Evolutionary conservation across 2,329 filamentous ascomycete species (phyloP), one percentile per base, ranked within the genome.

Genomic region (Elsinoe ampelina): DNA sequence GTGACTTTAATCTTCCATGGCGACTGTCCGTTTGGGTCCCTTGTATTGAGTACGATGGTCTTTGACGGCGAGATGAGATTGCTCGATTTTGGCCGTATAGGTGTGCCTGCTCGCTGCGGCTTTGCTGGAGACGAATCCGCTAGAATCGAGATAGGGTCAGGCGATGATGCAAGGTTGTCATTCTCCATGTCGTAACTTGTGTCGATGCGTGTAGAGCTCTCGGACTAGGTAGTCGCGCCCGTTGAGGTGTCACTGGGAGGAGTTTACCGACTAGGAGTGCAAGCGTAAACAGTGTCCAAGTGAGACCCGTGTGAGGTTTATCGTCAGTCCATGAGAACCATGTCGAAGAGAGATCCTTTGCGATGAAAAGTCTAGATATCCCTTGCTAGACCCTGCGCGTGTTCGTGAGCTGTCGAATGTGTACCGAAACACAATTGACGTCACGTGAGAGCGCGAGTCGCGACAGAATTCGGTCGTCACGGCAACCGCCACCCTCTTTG

Each of bases 1-100:
- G 75, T 78, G 56, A 78, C 75, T 57, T 73, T 75, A 65, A 77
- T 75, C 58, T 71, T 70, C 73, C 73, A 77, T 17, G 75, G 75
- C 61, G 72, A 76, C 30, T 66, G 68, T 55, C 67, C 69, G 13
- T 65, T 66, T 11, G 65, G 62, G 12, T 68, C 63, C 15, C 69
- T 71, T 6, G 73, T 73, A 59, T 71, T 71, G 61, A 77, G 59
- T 41, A 75, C 64, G 64, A 77, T 71, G 0, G 73, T 73, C 58
- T 77, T 77, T 45, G 69, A 66, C 1, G 75, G 75, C 26, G 68
- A 70, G 10, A 68, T 58, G 48, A 34, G 55, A 58, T 51, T 61
- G 51, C 50, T 61, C 62, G 52, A 67, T 36, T 72, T 55, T 11
- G 57, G 59, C 6, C 34, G 52, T 34, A 41, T 39, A 5, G 22